Evolutionary conservation across 768 basidiomycete species (phyloP).

Genomic region (Termitomyces bulborhizus): DNA sequence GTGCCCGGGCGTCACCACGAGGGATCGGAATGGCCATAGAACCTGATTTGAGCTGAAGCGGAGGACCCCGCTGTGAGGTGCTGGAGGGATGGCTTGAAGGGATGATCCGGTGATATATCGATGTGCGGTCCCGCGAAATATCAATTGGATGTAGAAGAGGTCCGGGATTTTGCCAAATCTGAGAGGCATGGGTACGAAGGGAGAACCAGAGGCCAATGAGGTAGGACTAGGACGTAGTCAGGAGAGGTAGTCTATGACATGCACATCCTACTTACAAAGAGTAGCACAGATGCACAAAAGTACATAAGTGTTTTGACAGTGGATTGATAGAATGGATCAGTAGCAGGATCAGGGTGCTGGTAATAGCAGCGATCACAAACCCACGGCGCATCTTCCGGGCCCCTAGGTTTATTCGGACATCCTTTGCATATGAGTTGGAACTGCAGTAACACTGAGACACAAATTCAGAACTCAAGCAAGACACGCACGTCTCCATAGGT

Average conservation of each 20-base stretch:
- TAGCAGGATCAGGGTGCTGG: slow-evolving; percentile 86
- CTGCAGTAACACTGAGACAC: slow-evolving; percentile 31
- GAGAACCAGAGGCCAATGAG: slow-evolving; percentile 98
- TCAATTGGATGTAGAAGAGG: slow-evolving; percentile 68
- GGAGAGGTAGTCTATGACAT: not conserved
- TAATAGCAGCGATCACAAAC: slow-evolving; percentile 91
- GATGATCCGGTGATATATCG: slow-evolving; percentile 56
- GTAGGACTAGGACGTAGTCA: slow-evolving; percentile 65
- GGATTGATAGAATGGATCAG: slow-evolving; percentile 94
- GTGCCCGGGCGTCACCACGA: slow-evolving; percentile 8
- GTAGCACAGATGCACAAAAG: slow-evolving; percentile 83
- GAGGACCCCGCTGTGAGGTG: slow-evolving; percentile 20
- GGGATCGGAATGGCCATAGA: slow-evolving; percentile 22
- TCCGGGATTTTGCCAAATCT: slow-evolving; percentile 99
- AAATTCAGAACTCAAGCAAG: not conserved
- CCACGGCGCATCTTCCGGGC: slow-evolving; percentile 54
- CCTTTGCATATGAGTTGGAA: slow-evolving; percentile 84
- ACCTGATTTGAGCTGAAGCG: slow-evolving; percentile 42
- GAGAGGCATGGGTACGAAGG: slow-evolving; percentile 92
- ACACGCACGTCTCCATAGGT: slow-evolving; percentile 89
- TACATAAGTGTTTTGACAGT: slow-evolving; percentile 96
- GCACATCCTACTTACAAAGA: slow-evolving; percentile 61
- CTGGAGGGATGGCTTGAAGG: slow-evolving; percentile 17
- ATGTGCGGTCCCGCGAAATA: slow-evolving; percentile 50
- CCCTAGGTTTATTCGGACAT: slow-evolving; percentile 50